These are phyloP conservation scores for Phytophthora uliginosa DNA, from an alignment of 352 stramenopile genomes.

Conservation along the genomic window DNA sequence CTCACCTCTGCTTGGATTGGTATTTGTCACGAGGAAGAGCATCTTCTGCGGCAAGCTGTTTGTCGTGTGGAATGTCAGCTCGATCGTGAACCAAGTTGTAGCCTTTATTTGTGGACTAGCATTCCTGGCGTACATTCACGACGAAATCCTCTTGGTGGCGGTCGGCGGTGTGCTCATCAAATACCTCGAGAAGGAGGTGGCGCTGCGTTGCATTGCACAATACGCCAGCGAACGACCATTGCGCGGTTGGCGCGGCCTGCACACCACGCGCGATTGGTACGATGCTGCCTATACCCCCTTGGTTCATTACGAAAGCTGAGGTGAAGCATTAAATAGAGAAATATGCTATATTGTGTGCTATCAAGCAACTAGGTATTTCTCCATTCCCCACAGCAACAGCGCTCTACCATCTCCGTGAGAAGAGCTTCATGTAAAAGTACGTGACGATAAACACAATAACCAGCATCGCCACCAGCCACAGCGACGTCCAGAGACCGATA, in stretches of 20 bases:
- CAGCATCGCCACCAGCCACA: slow-evolving; percentile 71
- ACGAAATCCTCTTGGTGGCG: slow-evolving; percentile 74
- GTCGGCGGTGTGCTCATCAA: slow-evolving; percentile 69
- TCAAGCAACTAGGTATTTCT: no score
- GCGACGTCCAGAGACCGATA: slow-evolving; percentile 81
- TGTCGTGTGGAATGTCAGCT: slow-evolving; percentile 76
- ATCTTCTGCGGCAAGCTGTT: slow-evolving; percentile 85
- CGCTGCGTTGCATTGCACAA: slow-evolving; percentile 79
- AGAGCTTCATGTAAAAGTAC: slow-evolving; percentile 88
- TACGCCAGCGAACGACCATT: slow-evolving; percentile 76
- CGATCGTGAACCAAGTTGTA: slow-evolving; percentile 76
- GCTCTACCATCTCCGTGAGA: slow-evolving; percentile 62
- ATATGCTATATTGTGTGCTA: slow-evolving; percentile 26
- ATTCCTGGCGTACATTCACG: slow-evolving; percentile 76
- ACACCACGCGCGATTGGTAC: slow-evolving; percentile 91
- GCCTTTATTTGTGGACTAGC: slow-evolving; percentile 65
- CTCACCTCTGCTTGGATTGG: slow-evolving; percentile 70
- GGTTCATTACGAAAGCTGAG: slow-evolving; percentile 73
- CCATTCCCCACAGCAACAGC: no score
- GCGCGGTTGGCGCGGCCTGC: slow-evolving; percentile 79
- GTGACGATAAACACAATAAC: slow-evolving; percentile 73
- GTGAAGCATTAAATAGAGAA: slow-evolving; percentile 22
- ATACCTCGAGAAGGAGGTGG: slow-evolving; percentile 74
- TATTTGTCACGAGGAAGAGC: slow-evolving; percentile 78
- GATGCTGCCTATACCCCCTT: slow-evolving; percentile 87